phyloP scores from a whole-genome alignment of 768 basidiomycete genomes.

The Suillus variegatus region DNA sequence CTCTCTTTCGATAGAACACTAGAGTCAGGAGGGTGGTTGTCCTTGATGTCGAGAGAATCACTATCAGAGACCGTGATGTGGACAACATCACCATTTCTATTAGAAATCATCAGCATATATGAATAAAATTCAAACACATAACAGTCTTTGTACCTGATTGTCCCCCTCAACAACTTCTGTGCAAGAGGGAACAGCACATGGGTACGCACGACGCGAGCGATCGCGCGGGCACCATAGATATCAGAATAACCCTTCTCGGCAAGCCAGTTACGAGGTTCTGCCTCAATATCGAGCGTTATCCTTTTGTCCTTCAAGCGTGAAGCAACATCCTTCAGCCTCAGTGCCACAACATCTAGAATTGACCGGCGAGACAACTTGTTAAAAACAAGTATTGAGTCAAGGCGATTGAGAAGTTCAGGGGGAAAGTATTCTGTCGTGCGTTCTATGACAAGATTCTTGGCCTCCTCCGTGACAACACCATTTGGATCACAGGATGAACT shows the following conservation, averaged over 20 bases:
- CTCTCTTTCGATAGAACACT: conserved; percentile 7
- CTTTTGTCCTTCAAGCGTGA: conserved; percentile 61
- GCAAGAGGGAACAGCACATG: conserved; percentile 84
- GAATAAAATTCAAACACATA: background rate
- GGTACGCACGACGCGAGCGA: conserved; percentile 82
- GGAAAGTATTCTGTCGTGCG: conserved; percentile 82
- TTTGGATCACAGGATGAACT: conserved; percentile 57
- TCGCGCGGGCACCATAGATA: conserved; percentile 84
- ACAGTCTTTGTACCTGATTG: conserved; percentile 58
- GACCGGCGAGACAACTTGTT: conserved; percentile 80
- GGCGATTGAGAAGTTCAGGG: conserved; percentile 86
- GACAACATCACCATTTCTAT: conserved; percentile 66
- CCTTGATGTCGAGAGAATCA: conserved; percentile 51
- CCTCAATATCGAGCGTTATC: conserved; percentile 72
- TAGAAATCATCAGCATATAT: background rate
- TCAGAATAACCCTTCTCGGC: conserved; percentile 80
- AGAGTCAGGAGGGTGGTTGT: conserved; percentile 60
- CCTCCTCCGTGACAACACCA: conserved; percentile 64
- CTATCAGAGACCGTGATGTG: conserved; percentile 47
- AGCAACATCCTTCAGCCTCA: conserved; percentile 77
- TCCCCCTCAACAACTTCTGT: conserved; percentile 75
- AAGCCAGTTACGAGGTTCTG: conserved; percentile 64
- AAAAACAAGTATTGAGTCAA: conserved; percentile 87
- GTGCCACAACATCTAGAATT: conserved; percentile 75
- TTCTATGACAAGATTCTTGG: conserved; percentile 68